phyloP scores from a whole-genome alignment of 176 grass and related monocot species.

The Carex parvula region DNA sequence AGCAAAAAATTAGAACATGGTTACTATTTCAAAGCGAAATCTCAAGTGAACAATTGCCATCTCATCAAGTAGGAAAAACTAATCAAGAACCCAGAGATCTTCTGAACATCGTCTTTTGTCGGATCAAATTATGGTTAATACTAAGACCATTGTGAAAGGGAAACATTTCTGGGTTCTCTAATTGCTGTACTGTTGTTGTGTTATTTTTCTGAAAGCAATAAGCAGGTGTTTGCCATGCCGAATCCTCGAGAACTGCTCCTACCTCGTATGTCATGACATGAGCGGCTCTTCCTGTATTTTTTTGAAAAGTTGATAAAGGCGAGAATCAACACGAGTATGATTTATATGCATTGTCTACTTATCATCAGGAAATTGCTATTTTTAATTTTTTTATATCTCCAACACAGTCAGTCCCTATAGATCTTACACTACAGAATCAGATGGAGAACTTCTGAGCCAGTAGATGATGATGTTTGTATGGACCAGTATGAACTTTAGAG shows the following conservation, averaged over 20 bases:
- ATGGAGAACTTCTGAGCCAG: background rate
- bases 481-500: no score
- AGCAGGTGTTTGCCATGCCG: slow-evolving; percentile 54
- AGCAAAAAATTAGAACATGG: background rate
- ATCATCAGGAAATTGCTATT: background rate
- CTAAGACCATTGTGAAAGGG: background rate
- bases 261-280: slow-evolving; percentile 59
- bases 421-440: background rate
- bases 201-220: slow-evolving; percentile 43
- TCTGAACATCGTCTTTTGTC: background rate
- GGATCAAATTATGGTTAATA: background rate
- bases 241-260: slow-evolving; percentile 40
- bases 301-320: background rate
- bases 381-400: background rate
- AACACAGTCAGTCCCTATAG: background rate
- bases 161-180: slow-evolving; percentile 3
- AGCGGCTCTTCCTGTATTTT: slow-evolving; percentile 43
- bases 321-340: background rate
- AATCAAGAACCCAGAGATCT: background rate
- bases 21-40: background rate
- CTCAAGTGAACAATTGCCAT: background rate
- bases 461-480: no score
- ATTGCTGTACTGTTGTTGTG: background rate
- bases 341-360: background rate
- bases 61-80: background rate